phyloP scores from a whole-genome alignment of 805 yeast genomes.

The Starmerella sirachaensis region DNA sequence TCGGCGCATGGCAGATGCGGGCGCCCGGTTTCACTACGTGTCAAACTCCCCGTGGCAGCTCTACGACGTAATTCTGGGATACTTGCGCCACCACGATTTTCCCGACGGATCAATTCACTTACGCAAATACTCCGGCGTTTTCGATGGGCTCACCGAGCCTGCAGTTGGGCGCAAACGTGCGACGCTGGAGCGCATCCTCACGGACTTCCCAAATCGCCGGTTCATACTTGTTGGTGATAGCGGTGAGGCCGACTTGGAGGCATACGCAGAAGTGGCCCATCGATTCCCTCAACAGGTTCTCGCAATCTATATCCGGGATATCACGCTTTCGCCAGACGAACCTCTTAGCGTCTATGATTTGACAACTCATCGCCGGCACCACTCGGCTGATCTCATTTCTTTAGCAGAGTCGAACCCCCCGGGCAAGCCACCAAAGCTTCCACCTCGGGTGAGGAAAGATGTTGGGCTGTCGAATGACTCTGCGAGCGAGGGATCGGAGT shows the following conservation, averaged over 20 bases:
- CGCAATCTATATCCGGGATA: slow-evolving; percentile 73
- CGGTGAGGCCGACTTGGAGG: slow-evolving; percentile 90
- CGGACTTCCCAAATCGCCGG: slow-evolving; percentile 64
- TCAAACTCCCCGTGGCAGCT: slow-evolving; percentile 94
- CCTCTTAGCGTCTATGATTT: slow-evolving; percentile 5
- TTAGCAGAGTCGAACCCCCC: neutral
- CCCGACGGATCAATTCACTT: slow-evolving; percentile 79
- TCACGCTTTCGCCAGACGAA: slow-evolving; percentile 31
- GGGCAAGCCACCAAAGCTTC: slow-evolving; percentile 2
- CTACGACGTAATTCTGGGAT: slow-evolving; percentile 47
- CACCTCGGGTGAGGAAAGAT: slow-evolving; percentile 1
- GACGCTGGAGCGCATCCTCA: slow-evolving; percentile 48
- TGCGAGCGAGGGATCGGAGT: too few species aligned
- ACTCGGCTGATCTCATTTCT: slow-evolving; percentile 5
- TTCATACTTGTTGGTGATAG: slow-evolving; percentile 89
- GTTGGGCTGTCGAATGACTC: too few species aligned
- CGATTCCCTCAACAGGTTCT: slow-evolving; percentile 49
- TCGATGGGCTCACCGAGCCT: slow-evolving; percentile 76
- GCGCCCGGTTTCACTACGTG: slow-evolving; percentile 75
- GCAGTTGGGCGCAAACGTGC: slow-evolving; percentile 67
- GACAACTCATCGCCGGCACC: slow-evolving; percentile 4
- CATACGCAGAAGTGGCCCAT: slow-evolving; percentile 61
- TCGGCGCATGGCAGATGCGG: slow-evolving; percentile 35
- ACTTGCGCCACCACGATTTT: slow-evolving; percentile 41
- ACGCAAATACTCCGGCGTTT: slow-evolving; percentile 72